Evolutionary conservation across 108 stramenopile species (phyloP).

Genomic region (Nitzschia putrida): DNA sequence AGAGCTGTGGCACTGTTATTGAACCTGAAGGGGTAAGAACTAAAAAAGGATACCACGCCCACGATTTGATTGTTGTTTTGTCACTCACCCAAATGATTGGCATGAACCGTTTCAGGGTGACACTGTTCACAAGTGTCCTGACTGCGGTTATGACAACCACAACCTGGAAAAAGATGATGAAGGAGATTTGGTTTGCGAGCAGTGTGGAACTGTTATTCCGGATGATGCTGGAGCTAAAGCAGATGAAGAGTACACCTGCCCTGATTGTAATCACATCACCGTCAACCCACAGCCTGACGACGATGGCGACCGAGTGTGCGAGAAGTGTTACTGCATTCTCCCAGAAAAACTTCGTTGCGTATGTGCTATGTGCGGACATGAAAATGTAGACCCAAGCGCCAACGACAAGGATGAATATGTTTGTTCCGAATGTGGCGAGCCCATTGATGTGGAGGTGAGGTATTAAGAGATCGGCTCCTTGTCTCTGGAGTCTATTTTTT

Average conservation of each 20-base stretch:
- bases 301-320: slow-evolving; percentile 42
- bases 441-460: slow-evolving; percentile 23
- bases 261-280: slow-evolving; percentile 31
- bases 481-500: too few species aligned
- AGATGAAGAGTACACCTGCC: slow-evolving; percentile 28
- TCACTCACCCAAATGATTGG: background rate
- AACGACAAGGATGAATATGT: slow-evolving; percentile 27
- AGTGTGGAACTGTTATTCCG: slow-evolving; percentile 28
- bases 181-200: slow-evolving; percentile 39
- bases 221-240: background rate
- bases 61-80: background rate
- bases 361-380: slow-evolving; percentile 31
- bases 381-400: slow-evolving; percentile 21
- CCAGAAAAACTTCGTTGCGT: slow-evolving; percentile 29
- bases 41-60: background rate
- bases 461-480: background rate
- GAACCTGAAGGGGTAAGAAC: slow-evolving; percentile 15
- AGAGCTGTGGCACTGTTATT: slow-evolving; percentile 32
- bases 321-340: slow-evolving; percentile 35
- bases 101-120: slow-evolving; percentile 3
- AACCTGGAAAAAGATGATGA: slow-evolving; percentile 36
- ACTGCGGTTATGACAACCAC: slow-evolving; percentile 32
- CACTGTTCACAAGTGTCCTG: slow-evolving; percentile 19
- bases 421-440: slow-evolving; percentile 34
- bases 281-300: slow-evolving; percentile 42